Conservation (phyloP, 2,329 filamentous ascomycete genomes). For the Curvularia spicifera region DNA sequence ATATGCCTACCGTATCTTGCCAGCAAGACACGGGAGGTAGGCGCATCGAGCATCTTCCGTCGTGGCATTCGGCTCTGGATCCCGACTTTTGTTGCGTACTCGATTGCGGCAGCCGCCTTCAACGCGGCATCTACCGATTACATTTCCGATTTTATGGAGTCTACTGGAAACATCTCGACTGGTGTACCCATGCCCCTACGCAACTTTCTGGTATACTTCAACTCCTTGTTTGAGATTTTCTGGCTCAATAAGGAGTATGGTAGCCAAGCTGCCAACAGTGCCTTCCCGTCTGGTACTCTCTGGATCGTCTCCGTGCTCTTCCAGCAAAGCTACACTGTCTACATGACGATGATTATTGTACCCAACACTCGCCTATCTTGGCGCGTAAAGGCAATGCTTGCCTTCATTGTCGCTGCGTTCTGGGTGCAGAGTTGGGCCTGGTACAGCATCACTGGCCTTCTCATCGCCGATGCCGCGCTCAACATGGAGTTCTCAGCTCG, state of each 20-base stretch:
- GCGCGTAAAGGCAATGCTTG: slow-evolving; percentile 50
- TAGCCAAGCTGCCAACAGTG: slow-evolving; percentile 50
- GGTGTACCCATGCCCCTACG: slow-evolving; percentile 43
- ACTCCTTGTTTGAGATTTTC: slow-evolving; percentile 57
- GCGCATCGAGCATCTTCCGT: slow-evolving; percentile 52
- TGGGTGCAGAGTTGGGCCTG: slow-evolving; percentile 58
- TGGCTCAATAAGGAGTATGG: slow-evolving; percentile 52
- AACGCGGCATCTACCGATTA: slow-evolving; percentile 37
- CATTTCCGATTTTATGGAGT: slow-evolving; percentile 49
- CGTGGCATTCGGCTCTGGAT: slow-evolving; percentile 53
- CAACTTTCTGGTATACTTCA: slow-evolving; percentile 53
- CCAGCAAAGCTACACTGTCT: slow-evolving; percentile 57
- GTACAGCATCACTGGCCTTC: slow-evolving; percentile 54
- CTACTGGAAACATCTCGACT: slow-evolving; percentile 50
- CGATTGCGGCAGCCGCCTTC: slow-evolving; percentile 49
- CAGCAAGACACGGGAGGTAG: slow-evolving; percentile 42
- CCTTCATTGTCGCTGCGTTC: slow-evolving; percentile 54
- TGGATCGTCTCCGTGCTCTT: slow-evolving; percentile 56
- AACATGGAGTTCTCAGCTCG: slow-evolving; percentile 50
- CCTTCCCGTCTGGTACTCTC: slow-evolving; percentile 55
- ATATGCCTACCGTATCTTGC: slow-evolving; percentile 53
- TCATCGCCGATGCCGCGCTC: slow-evolving; percentile 57
- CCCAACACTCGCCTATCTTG: slow-evolving; percentile 53
- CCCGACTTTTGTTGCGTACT: slow-evolving; percentile 51
- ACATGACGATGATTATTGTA: slow-evolving; percentile 57